Base-by-base conservation (phyloP, 768 basidiomycete species). In the Suillus hirtellus region DNA sequence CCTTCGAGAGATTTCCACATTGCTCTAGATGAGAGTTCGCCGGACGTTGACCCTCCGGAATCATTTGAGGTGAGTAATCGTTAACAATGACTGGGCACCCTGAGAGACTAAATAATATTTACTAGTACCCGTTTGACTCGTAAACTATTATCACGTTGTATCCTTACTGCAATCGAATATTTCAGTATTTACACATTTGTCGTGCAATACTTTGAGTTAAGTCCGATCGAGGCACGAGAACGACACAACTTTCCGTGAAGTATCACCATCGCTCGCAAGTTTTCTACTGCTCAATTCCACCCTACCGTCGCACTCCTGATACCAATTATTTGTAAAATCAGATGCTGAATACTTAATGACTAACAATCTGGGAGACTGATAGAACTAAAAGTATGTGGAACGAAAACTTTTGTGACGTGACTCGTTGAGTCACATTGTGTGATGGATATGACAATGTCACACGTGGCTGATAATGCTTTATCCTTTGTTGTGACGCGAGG, bases 21-120 rank as follows among this genome's bases (percentile, higher is more conserved):
- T 59, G 80, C 89, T 9, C 76, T 93, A 60, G 88, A 91, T 70
- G 90, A 91, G 66, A 82, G 74, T 70, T 83, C 82, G 19, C 84
- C 88, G 10, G 93, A 95, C 70, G 88, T 86, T 31, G 88, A 86
- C 49, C 85, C 88, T 14, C 95, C 95, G 71, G 84, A 82, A 69
- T 74, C 90, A 31, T 96, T 96, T 69, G 93, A 96, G 87, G 93
- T 94, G 69, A 64, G 89, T 79, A 55, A 1, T 8, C 2, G 31
- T 42, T 12, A 19, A 19, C 24, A 27, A 5, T 17, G 0, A 15
- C 47, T 47, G n/a, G 63, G 56, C 52, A 12, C 34, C 54, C 50
- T 17, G 4, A 47, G 62, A 35, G 4, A 50, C 60, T 59, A 64
- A 47, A 74, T 78, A 63, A 77, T 27, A 64, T 42, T 19, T n/a